A percentile compares a stretch with the other conserved stretches of the same genome.
These are phyloP conservation scores for Agastache rugosa DNA, from an alignment of 257 asterid genomes.

Conservation along the genomic window DNA sequence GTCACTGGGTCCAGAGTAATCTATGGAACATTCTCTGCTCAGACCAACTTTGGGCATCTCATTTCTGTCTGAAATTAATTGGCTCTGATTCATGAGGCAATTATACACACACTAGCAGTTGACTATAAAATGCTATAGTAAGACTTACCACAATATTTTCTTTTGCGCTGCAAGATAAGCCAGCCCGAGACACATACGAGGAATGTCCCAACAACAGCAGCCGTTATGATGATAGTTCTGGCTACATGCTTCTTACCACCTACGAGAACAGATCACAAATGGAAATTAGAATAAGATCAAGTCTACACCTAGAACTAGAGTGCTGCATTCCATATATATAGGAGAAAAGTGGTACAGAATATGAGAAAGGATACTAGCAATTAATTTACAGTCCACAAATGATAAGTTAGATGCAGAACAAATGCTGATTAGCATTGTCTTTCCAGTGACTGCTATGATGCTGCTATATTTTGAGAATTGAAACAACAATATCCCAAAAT, in stretches of 20 bases:
- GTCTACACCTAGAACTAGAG: neutral
- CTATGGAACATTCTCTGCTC: slow-evolving; percentile 56
- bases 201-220: slow-evolving; percentile 43
- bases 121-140: neutral
- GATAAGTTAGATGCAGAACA: too few species aligned
- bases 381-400: too few species aligned
- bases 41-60: slow-evolving; percentile 42
- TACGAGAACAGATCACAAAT: slow-evolving; percentile 20
- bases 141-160: slow-evolving; percentile 48
- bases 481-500: too few species aligned
- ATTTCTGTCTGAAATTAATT: slow-evolving; percentile 33
- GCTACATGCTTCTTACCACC: slow-evolving; percentile 40
- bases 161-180: slow-evolving; percentile 48
- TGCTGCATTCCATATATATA: neutral
- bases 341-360: neutral
- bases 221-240: slow-evolving; percentile 43
- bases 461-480: too few species aligned
- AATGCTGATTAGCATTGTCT: too few species aligned
- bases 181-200: slow-evolving; percentile 44
- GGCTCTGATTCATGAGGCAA: neutral
- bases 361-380: too few species aligned
- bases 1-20: slow-evolving; percentile 51
- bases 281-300: slow-evolving; percentile 25
- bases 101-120: neutral
- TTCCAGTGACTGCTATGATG: too few species aligned